Evolutionary conservation across 176 grass and related monocot species (phyloP), one percentile per base, ranked within the genome.

Genomic region (Ensete ventricosum): DNA sequence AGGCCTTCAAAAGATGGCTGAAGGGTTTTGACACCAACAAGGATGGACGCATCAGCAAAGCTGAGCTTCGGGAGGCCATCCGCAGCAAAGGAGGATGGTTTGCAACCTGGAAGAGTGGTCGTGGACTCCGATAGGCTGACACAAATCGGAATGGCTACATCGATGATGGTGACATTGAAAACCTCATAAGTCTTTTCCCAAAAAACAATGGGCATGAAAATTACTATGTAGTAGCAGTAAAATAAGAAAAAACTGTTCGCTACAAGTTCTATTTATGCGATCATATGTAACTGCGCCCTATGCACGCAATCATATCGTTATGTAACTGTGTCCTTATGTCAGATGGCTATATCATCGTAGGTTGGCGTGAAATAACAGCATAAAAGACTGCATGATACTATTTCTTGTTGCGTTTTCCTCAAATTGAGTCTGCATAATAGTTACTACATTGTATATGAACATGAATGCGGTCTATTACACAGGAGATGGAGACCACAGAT

Each of bases 1-100:
- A 88, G 73, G 94, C 89, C 81, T 97, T 97, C 90, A 91, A 91
- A 90, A 82, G 93, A 71, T 92, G 90, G 90, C 81, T 97, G 69
- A 75, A 75, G 79, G 67, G 83, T 53, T 97, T 93, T 54, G 93
- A 97, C 82, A 20, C 73, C 54, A 70, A 93, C 77, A 84, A 80
- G 11, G 89, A 91, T 58, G 88, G 84, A 24, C 64, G 71, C 58
- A 88, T 96, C 55, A 91, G 92, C 73, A 67, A 63, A 64, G 24
- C 52, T 5, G 86, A 96, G 77, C 88, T 96, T n/a, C 59, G 71
- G 12, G 69, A 88, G 81, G 92, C 85, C 29, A 71, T 91, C 27
- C 84, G 77, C 21, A 80, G 80, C 74, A 76, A 73, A 23, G 85
- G 83, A 2, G 69, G 64, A 14, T 59, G 83, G 76, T 82, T 84